These are phyloP conservation scores for Posidonia oceanica DNA, from an alignment of 116 monocot genomes.

Conservation along the genomic window DNA sequence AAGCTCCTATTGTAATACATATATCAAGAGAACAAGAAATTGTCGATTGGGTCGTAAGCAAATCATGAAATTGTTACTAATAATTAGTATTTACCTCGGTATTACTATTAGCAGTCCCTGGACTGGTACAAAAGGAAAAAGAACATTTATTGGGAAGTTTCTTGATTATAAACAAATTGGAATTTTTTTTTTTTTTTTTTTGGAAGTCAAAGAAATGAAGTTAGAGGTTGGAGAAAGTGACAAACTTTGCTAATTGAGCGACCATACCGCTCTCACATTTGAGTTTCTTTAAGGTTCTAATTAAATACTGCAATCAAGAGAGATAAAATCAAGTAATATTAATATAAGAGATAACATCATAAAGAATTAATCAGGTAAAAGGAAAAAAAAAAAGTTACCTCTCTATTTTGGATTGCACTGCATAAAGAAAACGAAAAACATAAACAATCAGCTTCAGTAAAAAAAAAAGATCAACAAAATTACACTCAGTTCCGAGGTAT, in stretches of 20 bases:
- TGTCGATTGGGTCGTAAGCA: no score
- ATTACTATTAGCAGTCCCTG: slow-evolving; percentile 20
- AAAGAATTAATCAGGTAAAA: not conserved
- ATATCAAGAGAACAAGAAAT: no score
- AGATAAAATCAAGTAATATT: no score
- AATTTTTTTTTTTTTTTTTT: no score
- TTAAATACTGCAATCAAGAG: slow-evolving; percentile 30
- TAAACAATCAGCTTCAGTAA: not conserved
- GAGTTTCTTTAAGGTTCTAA: slow-evolving; percentile 53
- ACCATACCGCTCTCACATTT: slow-evolving; percentile 49
- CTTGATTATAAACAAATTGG: no score
- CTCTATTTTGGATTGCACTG: slow-evolving; percentile 16
- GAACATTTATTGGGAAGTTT: no score
- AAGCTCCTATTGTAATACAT: slow-evolving; percentile 24
- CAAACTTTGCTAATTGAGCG: slow-evolving; percentile 33
- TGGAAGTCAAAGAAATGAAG: not conserved
- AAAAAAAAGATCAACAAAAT: not conserved
- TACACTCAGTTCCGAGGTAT: no score
- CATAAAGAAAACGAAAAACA: not conserved
- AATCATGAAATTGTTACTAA: no score
- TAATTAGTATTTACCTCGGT: slow-evolving; percentile 32
- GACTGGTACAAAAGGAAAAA: no score
- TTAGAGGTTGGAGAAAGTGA: not conserved
- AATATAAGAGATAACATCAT: not conserved
- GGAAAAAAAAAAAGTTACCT: not conserved